phyloP scores from a whole-genome alignment of 2,329 filamentous ascomycete genomes.

The Calonectria fujianensis region DNA sequence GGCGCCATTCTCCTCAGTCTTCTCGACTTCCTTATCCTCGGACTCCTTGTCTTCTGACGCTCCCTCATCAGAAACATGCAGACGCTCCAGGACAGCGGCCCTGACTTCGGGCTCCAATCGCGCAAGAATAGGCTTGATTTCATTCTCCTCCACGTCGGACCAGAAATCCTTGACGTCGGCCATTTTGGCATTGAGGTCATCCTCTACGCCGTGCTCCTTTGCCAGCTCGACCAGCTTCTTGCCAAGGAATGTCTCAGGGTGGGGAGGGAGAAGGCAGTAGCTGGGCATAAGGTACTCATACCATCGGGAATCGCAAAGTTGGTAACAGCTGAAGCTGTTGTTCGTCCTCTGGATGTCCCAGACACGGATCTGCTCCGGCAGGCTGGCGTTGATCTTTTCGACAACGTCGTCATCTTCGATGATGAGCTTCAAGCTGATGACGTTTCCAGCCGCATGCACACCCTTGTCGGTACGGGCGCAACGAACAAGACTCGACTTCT shows the following conservation, averaged over 20 bases:
- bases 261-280: constrained; percentile 93
- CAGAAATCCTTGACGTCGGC: constrained; percentile 89
- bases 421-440: constrained; percentile 96
- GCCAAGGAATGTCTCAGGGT: constrained; percentile 90
- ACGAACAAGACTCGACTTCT: constrained; percentile 94
- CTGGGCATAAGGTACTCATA: constrained; percentile 98
- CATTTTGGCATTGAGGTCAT: constrained; percentile 81
- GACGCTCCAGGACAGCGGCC: constrained; percentile 76
- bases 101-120: constrained; percentile 78
- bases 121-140: constrained; percentile 82
- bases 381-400: constrained; percentile 89
- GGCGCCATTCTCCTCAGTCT: constrained; percentile 43
- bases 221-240: constrained; percentile 88
- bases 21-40: constrained; percentile 49
- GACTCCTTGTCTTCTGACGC: constrained; percentile 51
- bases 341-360: constrained; percentile 95
- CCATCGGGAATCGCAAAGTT: constrained; percentile 94
- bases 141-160: constrained; percentile 86
- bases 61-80: constrained; percentile 68
- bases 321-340: constrained; percentile 95
- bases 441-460: constrained; percentile 95
- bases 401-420: constrained; percentile 93
- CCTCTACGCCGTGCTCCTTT: constrained; percentile 82
- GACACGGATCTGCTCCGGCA: constrained; percentile 92
- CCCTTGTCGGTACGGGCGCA: constrained; percentile 98